Base-by-base conservation (phyloP, 1,139 yeast genomes). In the Saccharomycopsis crataegensis region DNA sequence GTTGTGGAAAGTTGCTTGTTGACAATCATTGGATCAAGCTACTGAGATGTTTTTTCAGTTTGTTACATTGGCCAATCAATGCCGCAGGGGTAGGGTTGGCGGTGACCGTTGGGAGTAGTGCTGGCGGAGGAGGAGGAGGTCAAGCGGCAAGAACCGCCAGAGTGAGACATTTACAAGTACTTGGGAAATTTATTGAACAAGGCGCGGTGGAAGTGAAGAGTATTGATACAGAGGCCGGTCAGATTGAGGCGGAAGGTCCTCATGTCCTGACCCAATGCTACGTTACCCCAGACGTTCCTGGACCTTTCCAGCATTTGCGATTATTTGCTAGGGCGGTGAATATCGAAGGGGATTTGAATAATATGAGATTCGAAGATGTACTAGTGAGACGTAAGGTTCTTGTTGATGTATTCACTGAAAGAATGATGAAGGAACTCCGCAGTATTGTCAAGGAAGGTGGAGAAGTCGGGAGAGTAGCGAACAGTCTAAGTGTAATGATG, bases 361-460 rank as follows among this genome's bases (percentile, higher is more conserved):
- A 64, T 6, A 54, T 67, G 8, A 64, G 71, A 8, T 72, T 79
- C 56, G 80, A 88, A 58, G 96, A 88, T 66, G 67, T 76, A 38
- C 74, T 73, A 14, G 83, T 90, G 1, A 74, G 97, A 60, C 68
- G 77, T 42, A 75, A 75, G 54, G 72, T 84, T 1, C 67, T 84
- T 59, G 64, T 73, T 38, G 83, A 79, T 53, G 74, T 77, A n/a
- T 83, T 81, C 62, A 62, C 70, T 51, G 67, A 66, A 1, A 79
- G 79, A 8, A 70, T 86, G 59, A 52, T 63, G 31, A 72, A 72
- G 51, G 87, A 88, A 47, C 70, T 86, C 34, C 72, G 68, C 1
- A 70, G 72, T 43, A 65, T 81, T 46, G 66, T 79, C 8, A 82
- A 80, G 61, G 96, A 87, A 62, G 91, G 90, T 8, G 94, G 94